Evolutionary conservation across 768 basidiomycete species (phyloP), one percentile per base, ranked within the genome.

Genomic region (Tephrocybe rancida): DNA sequence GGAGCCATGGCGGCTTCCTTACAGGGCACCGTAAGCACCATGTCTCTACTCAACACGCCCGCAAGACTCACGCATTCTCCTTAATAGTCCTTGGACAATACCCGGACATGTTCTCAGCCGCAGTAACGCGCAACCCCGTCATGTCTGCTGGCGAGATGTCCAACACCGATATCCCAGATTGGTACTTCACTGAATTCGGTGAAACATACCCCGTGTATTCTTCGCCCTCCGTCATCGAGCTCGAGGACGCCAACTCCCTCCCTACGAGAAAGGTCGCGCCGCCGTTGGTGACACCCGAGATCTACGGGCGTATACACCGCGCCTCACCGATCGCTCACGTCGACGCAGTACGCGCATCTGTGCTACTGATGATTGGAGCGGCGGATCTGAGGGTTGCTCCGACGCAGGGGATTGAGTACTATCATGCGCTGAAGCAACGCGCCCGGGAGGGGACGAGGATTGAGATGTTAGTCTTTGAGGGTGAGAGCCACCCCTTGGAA

Each of bases 1-100:
- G 88, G 35, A 86, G 83, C 42, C 89, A 91, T 54, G 87, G 87
- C 0, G 88, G 88, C 1, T 89, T 86, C 63, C 70, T 88, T 13
- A 57, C 77, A 1, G 79, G 75, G 0, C 85, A 87, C 60, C 68
- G 84, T 86, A 60, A 57, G 84, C 72, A 37, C 35, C 14, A 5
- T 16, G 14, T 16, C 5, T 37, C 35, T 5, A 16, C n/a, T 9
- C 35, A 13, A 9, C 29, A 30, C 29, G 5, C 5, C 13, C 14
- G 1, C 21, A 16, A 38, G 7, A 45, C 22, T 39, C 14, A 45
- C 21, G 44, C 14, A 50, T 30, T 8, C 16, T 16, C 18, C 8
- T 8, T 9, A 6, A 16, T 35, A 88, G 86, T 90, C 10, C 81
- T 87, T 16, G 84, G 84, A 1, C 81, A 82, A 54, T 78, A 76